Evolutionary conservation across 2,329 filamentous ascomycete genomes (phyloP), one percentile per base, ranked within the genome.

Genomic region (Diaporthe vaccinii): DNA sequence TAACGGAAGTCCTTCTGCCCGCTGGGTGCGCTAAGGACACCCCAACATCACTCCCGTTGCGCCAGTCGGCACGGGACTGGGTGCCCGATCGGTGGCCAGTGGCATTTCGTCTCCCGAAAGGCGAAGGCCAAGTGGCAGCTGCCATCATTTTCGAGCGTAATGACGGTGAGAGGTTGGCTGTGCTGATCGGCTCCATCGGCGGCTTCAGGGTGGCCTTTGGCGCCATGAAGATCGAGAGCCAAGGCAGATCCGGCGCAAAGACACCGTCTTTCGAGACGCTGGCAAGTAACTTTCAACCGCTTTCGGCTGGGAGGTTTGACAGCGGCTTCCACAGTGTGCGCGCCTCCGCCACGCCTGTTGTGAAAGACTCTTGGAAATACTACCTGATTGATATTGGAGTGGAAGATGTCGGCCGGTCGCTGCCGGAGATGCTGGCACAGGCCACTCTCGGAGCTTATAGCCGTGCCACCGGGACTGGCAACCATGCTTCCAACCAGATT

Each of bases 371-470:
- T 6, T 55, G 34, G n/a, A 78, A 77, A 28, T 77, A 77, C 36
- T 76, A 76, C n/a, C 58, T 76, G 70, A 59, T 78, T 17, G 76
- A 76, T 34, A 61, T 78, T 25, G 72, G 58, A 53, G 72, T 78
- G 39, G 62, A 77, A 53, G 69, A 75, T 34, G 39, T 75, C 31
- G 46, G 53, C 20, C 28, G 58, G 10, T 74, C 72, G 39, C 36
- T 59, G 10, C 44, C 28, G 15, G 46, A 51, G 36, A 55, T 72
- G 73, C n/a, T 61, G 22, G 65, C 65, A 4, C 65, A 74, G 36
- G 73, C 53, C 6, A 62, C 69, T 25, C 25, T 59, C 20, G 69
- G 44, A 10, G 39, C 44, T 17, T 59, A 49, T 17, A 72, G 69
- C 69, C 69, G 53, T 61, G 69, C 55, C 20, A 72, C 53, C 2